Conservation (phyloP, 2,329 filamentous ascomycete genomes). For the Dactylellina cionopaga region DNA sequence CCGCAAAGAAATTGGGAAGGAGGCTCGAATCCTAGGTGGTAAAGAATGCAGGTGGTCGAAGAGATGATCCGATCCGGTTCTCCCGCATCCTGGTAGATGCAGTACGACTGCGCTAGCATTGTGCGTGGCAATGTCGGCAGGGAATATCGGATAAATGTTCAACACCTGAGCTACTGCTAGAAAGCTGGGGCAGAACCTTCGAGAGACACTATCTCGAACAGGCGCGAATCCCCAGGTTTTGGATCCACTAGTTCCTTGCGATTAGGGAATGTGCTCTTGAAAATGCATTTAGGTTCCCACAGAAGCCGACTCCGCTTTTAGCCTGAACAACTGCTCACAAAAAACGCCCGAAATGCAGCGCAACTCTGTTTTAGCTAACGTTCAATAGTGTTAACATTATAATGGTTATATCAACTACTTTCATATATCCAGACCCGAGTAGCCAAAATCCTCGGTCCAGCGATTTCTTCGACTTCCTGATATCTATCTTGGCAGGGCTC, state of each 20-base stretch:
- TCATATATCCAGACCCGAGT: too few species aligned
- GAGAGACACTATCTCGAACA: neutral
- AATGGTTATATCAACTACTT: too few species aligned
- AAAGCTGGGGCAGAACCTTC: constrained; percentile 32
- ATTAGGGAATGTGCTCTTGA: constrained; percentile 12
- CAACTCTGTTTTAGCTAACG: too few species aligned
- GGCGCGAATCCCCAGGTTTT: constrained; percentile 43
- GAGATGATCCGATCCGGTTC: constrained; percentile 49
- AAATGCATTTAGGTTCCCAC: constrained; percentile 31
- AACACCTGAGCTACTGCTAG: constrained; percentile 4
- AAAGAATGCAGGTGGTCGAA: constrained; percentile 12
- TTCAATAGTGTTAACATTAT: too few species aligned
- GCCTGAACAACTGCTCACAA: constrained; percentile 39
- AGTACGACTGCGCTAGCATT: neutral
- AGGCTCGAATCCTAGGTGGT: neutral
- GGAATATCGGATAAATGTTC: constrained; percentile 51
- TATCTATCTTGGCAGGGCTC: too few species aligned
- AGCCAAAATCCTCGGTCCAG: too few species aligned
- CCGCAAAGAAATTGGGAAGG: constrained; percentile 4
- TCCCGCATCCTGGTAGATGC: constrained; percentile 14
- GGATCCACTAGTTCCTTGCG: constrained; percentile 13
- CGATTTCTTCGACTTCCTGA: too few species aligned
- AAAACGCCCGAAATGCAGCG: too few species aligned
- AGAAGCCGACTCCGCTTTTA: constrained; percentile 25
- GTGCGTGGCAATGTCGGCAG: too few species aligned